phyloP scores from a whole-genome alignment of 768 basidiomycete species.

The Lanmaoa pseudosensibilis region DNA sequence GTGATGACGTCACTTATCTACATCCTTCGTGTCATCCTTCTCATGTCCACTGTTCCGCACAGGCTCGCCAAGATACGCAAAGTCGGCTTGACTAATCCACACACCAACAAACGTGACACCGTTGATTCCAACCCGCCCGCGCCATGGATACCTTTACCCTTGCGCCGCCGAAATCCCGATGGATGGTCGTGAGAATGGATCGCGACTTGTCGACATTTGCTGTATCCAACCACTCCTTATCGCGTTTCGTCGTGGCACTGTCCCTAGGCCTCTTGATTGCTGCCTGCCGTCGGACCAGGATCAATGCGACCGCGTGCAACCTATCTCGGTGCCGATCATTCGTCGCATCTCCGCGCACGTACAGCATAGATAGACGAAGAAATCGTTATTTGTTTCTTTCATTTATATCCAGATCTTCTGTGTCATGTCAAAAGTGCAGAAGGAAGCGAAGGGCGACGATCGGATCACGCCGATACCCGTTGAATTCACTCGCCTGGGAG shows the following conservation, averaged over 20 bases:
- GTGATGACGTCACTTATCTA: slow-evolving; percentile 32
- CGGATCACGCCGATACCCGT: neutral
- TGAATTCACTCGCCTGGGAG: neutral
- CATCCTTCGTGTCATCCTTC: slow-evolving; percentile 9
- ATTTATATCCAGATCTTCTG: slow-evolving; percentile 8
- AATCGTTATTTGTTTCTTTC: neutral
- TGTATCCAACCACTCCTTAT: slow-evolving; percentile 13
- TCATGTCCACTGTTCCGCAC: slow-evolving; percentile 3
- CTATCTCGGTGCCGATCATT: slow-evolving; percentile 1
- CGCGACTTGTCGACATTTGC: slow-evolving; percentile 6
- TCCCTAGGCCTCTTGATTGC: neutral
- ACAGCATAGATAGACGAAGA: slow-evolving; percentile 13
- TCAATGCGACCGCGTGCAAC: slow-evolving; percentile 13
- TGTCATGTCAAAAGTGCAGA: neutral
- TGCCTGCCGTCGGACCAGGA: slow-evolving; percentile 17
- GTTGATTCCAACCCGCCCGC: slow-evolving; percentile 18
- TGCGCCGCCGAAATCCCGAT: slow-evolving; percentile 40
- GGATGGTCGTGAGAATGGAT: slow-evolving; percentile 38
- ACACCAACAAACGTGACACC: slow-evolving; percentile 10
- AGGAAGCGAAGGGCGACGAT: neutral
- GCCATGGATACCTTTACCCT: slow-evolving; percentile 40
- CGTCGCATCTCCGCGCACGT: slow-evolving; percentile 15
- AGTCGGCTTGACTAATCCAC: slow-evolving; percentile 40
- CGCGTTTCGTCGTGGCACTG: neutral
- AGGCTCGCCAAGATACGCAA: slow-evolving; percentile 49